Evolutionary conservation across 2,329 filamentous ascomycete genomes (phyloP).

Genomic region (Helotiales sp.): DNA sequence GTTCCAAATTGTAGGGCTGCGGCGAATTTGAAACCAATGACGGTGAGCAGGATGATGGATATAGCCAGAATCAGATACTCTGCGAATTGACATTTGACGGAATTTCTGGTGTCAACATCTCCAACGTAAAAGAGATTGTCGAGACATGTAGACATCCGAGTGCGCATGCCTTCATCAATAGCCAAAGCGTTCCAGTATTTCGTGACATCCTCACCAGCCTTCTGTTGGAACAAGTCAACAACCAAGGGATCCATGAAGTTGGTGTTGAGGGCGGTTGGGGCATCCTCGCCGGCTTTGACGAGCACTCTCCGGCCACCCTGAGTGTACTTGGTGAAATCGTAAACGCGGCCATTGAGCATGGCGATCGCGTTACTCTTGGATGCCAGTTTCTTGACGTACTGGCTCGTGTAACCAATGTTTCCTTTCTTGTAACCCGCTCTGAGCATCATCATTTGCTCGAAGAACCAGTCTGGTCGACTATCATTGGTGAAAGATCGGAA

Average conservation of each 20-base stretch:
- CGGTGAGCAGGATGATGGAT: conserved; percentile 75
- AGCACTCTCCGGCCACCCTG: conserved; percentile 72
- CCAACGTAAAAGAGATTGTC: conserved; percentile 96
- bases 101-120: conserved; percentile 89
- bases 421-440: conserved; percentile 84
- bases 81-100: conserved; percentile 81
- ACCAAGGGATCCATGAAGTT: conserved; percentile 84
- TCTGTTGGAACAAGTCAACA: conserved; percentile 75
- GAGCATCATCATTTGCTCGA: conserved; percentile 81
- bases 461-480: conserved; percentile 88
- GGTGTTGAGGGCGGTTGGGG: conserved; percentile 56
- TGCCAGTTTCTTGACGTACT: conserved; percentile 76
- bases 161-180: conserved; percentile 60
- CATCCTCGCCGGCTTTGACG: conserved; percentile 57
- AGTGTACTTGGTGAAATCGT: conserved; percentile 87
- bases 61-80: conserved; percentile 88
- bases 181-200: conserved; percentile 78
- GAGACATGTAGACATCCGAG: conserved; percentile 79
- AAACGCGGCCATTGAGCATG: conserved; percentile 79
- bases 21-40: conserved; percentile 96
- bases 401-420: conserved; percentile 78
- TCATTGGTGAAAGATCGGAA: conserved; percentile 87
- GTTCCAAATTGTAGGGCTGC: conserved; percentile 92
- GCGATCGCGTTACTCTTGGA: conserved; percentile 69
- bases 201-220: conserved; percentile 79